These are phyloP conservation scores for Nigrospora sphaerica DNA, from an alignment of 2,329 filamentous ascomycete species.

Conservation along the genomic window DNA sequence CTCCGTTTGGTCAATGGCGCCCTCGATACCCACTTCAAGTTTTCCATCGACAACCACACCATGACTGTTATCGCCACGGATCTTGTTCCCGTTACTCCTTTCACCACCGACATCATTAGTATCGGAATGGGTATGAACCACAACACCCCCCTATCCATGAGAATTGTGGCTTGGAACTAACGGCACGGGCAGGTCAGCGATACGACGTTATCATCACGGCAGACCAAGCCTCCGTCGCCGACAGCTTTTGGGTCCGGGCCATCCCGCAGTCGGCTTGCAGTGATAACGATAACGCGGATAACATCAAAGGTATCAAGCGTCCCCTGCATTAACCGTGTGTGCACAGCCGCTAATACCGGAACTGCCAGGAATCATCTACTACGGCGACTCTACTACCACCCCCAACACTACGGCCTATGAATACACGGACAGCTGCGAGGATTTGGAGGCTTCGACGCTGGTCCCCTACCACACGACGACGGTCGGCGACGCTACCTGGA, in stretches of 20 bases:
- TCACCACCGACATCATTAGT: conserved; percentile 35
- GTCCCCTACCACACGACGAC: conserved; percentile 26
- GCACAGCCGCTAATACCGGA: conserved; percentile 32
- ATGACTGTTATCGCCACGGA: conserved; percentile 53
- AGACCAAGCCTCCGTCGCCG: conserved; percentile 21
- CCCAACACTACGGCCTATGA: conserved; percentile 9
- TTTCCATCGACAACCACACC: conserved; percentile 48
- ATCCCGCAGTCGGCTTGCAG: conserved; percentile 34
- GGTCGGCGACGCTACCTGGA: conserved; percentile 18
- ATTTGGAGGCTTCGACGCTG: conserved; percentile 24
- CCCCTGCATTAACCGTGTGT: no score
- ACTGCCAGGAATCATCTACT: conserved; percentile 35
- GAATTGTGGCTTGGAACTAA: conserved; percentile 1
- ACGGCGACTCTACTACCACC: conserved; percentile 18
- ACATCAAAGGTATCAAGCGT: conserved; percentile 37
- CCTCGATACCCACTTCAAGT: conserved; percentile 36
- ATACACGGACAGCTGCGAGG: conserved; percentile 21
- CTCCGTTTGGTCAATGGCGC: conserved; percentile 38
- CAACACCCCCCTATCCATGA: not conserved
- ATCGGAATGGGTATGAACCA: conserved; percentile 15
- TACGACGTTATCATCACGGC: conserved; percentile 40
- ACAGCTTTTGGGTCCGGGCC: conserved; percentile 42
- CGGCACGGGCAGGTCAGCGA: conserved; percentile 23
- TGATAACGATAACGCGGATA: conserved; percentile 27
- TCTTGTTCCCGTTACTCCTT: conserved; percentile 51